These are phyloP conservation scores for Austroboletus eburneus DNA, from an alignment of 768 basidiomycete genomes.

Conservation along the genomic window DNA sequence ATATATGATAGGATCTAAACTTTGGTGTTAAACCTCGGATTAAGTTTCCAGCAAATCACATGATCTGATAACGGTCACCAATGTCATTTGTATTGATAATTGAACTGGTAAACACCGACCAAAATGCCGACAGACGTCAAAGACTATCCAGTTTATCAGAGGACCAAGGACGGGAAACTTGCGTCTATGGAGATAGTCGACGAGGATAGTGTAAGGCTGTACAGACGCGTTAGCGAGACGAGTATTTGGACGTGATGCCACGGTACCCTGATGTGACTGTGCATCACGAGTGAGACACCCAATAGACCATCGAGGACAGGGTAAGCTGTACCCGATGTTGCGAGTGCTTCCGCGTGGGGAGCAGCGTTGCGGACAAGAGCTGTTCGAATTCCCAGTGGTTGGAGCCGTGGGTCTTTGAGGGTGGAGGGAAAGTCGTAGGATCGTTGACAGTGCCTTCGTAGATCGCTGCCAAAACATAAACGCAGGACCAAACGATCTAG, in stretches of 20 bases:
- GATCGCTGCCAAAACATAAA: conserved; percentile 49
- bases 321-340: conserved; percentile 67
- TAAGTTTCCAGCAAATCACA: background rate
- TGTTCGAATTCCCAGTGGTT: conserved; percentile 95
- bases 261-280: conserved; percentile 88
- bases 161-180: conserved; percentile 87
- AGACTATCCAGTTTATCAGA: conserved; percentile 67
- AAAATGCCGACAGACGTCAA: conserved; percentile 78
- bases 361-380: conserved; percentile 77
- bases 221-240: background rate
- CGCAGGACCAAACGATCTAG: background rate
- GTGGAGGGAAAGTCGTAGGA: conserved; percentile 82
- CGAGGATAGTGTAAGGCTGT: conserved; percentile 71
- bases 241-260: background rate
- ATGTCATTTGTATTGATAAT: conserved; percentile 99
- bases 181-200: conserved; percentile 90
- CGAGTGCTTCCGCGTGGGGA: conserved; percentile 88
- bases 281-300: conserved; percentile 83
- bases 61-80: conserved; percentile 45
- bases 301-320: conserved; percentile 89
- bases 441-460: conserved; percentile 94
- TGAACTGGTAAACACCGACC: conserved; percentile 93
- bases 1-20: too few species aligned
- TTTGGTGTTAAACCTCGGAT: conserved; percentile 68
- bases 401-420: conserved; percentile 80